Conservation (phyloP, 306 rosid genomes). For the Casuarina cunninghamiana region DNA sequence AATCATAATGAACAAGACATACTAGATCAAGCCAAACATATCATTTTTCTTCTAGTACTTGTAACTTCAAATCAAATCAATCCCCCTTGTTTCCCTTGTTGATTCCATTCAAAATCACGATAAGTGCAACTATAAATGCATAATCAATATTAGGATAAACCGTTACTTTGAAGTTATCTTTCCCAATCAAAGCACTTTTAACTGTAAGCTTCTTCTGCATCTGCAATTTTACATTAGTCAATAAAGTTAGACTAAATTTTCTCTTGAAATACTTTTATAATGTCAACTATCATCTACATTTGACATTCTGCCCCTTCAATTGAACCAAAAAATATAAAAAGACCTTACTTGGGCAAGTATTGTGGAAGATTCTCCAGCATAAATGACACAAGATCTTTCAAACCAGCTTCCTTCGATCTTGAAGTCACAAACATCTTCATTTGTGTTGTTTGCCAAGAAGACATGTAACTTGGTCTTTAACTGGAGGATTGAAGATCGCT, state of each 20-base stretch:
- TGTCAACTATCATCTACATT: too few species aligned
- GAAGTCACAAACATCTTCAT: conserved; percentile 52
- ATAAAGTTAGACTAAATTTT: neutral
- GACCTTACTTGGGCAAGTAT: conserved; percentile 36
- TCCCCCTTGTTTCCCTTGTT: conserved; percentile 23
- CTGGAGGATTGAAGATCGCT: conserved; percentile 46
- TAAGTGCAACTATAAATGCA: conserved; percentile 43
- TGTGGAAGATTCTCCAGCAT: conserved; percentile 47
- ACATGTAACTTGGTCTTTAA: conserved; percentile 53
- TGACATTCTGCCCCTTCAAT: neutral
- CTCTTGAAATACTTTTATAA: too few species aligned
- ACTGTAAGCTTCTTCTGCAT: conserved; percentile 45
- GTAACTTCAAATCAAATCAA: too few species aligned
- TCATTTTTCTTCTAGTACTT: too few species aligned
- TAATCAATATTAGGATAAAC: conserved; percentile 45
- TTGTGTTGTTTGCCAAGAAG: conserved; percentile 53
- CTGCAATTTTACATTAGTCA: conserved; percentile 24
- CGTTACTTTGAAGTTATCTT: conserved; percentile 45
- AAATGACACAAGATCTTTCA: conserved; percentile 48
- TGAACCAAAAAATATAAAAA: neutral
- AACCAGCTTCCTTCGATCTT: conserved; percentile 55
- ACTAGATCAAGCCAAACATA: too few species aligned
- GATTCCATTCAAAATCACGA: conserved; percentile 46
- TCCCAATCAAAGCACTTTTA: conserved; percentile 36
- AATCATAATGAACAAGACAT: too few species aligned